Evolutionary conservation across 805 yeast species (phyloP).

Genomic region (Diddensiella caesifluorescens): DNA sequence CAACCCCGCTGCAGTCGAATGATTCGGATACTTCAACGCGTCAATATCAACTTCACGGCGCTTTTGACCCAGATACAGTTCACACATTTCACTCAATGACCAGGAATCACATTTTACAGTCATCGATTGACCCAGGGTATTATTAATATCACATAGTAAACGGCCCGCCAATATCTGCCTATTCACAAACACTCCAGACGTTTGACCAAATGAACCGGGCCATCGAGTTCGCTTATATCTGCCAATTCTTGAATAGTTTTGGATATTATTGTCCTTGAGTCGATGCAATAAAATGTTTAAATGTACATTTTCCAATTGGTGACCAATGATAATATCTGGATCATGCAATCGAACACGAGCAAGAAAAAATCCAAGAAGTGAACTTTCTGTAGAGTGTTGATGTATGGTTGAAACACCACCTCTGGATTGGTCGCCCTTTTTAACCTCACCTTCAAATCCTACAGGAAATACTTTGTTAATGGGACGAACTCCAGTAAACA

Average conservation of each 20-base stretch:
- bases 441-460: constrained; percentile 52
- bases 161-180: constrained; percentile 76
- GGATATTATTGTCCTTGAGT: constrained; percentile 50
- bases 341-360: constrained; percentile 71
- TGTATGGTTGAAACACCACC: constrained; percentile 33
- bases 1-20: constrained; percentile 56
- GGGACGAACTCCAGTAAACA: constrained; percentile 65
- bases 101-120: constrained; percentile 90
- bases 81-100: constrained; percentile 90
- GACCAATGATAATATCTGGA: constrained; percentile 90
- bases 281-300: constrained; percentile 78
- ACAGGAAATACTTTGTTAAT: constrained; percentile 57
- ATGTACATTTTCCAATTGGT: constrained; percentile 71
- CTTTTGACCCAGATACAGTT: constrained; percentile 62
- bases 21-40: constrained; percentile 47
- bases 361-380: constrained; percentile 66
- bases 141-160: constrained; percentile 84
- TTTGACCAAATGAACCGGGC: constrained; percentile 63
- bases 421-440: constrained; percentile 43
- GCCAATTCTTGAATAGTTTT: constrained; percentile 75
- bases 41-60: constrained; percentile 71
- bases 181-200: constrained; percentile 9
- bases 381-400: constrained; percentile 65
- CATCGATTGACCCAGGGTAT: constrained; percentile 90
- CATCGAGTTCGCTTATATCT: constrained; percentile 64